These are phyloP conservation scores for Boletus tomentosulus DNA, from an alignment of 768 basidiomycete genomes.

Conservation along the genomic window DNA sequence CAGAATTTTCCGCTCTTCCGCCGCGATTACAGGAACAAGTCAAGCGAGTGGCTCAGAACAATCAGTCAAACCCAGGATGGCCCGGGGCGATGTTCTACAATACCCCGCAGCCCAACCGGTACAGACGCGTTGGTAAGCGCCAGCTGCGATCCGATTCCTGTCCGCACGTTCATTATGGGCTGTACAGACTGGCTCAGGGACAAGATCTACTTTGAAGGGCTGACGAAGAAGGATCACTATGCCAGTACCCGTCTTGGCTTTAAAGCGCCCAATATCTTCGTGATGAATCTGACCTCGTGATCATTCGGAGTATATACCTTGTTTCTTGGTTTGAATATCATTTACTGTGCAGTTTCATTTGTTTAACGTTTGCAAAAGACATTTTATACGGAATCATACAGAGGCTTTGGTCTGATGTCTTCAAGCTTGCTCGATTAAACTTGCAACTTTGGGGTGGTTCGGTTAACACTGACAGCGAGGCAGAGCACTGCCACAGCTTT, in stretches of 20 bases:
- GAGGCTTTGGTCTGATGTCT: no score
- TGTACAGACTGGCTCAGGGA: conserved; percentile 74
- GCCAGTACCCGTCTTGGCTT: conserved; percentile 61
- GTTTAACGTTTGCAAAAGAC: neutral
- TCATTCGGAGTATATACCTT: conserved; percentile 3
- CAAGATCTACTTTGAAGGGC: conserved; percentile 61
- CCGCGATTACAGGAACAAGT: conserved; percentile 68
- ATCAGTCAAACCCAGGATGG: conserved; percentile 36
- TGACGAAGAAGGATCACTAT: conserved; percentile 60
- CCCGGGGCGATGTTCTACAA: conserved; percentile 39
- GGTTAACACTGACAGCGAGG: no score
- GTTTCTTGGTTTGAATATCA: conserved; percentile 8
- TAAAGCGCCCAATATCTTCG: conserved; percentile 73
- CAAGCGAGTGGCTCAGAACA: conserved; percentile 51
- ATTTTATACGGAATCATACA: neutral
- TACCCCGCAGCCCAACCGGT: conserved; percentile 43
- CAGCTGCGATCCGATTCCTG: neutral
- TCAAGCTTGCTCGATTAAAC: no score
- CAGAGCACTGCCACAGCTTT: no score
- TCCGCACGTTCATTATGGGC: conserved; percentile 1
- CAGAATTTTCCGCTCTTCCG: conserved; percentile 58
- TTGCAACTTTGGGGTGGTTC: no score
- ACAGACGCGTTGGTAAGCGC: conserved; percentile 60
- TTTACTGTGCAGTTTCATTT: neutral
- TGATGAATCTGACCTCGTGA: conserved; percentile 60